A percentile compares a stretch with the other conserved stretches of the same genome.
These are phyloP conservation scores for Colletotrichum sp. DNA, from an alignment of 2,329 filamentous ascomycete species.

Conservation along the genomic window DNA sequence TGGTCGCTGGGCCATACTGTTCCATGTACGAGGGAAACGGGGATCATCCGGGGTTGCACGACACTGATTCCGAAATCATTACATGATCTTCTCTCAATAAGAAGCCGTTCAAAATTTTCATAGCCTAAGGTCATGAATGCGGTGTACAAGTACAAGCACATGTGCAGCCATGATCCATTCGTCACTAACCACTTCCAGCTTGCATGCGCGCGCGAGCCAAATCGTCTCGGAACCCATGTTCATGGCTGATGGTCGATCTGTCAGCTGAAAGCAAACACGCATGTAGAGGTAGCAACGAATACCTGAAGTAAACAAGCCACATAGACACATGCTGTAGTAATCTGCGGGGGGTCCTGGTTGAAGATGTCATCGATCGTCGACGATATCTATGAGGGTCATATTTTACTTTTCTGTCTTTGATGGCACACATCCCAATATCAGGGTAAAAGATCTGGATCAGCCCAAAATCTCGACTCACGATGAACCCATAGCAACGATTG, in stretches of 20 bases:
- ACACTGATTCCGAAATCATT: neutral
- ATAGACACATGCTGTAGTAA: neutral
- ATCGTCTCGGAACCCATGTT: neutral
- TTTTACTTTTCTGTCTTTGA: neutral
- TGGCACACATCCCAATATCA: neutral
- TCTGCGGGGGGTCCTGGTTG: neutral
- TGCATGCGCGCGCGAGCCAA: neutral
- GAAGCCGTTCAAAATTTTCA: neutral
- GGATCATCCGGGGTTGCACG: conserved; percentile 3
- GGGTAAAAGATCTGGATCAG: neutral
- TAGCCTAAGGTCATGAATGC: neutral
- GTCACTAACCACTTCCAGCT: neutral
- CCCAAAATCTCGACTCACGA: neutral
- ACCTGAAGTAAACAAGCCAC: neutral
- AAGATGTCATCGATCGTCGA: neutral
- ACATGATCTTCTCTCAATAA: neutral
- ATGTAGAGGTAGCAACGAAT: neutral
- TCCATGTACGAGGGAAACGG: neutral
- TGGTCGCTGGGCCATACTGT: neutral
- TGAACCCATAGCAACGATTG: neutral
- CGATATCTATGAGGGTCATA: neutral
- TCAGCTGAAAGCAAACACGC: neutral
- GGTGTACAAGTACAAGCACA: neutral
- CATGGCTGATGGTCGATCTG: neutral
- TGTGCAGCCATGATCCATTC: neutral